Evolutionary conservation across 306 rosid species (phyloP), one percentile per base, ranked within the genome.

Genomic region (Canavalia gladiata): DNA sequence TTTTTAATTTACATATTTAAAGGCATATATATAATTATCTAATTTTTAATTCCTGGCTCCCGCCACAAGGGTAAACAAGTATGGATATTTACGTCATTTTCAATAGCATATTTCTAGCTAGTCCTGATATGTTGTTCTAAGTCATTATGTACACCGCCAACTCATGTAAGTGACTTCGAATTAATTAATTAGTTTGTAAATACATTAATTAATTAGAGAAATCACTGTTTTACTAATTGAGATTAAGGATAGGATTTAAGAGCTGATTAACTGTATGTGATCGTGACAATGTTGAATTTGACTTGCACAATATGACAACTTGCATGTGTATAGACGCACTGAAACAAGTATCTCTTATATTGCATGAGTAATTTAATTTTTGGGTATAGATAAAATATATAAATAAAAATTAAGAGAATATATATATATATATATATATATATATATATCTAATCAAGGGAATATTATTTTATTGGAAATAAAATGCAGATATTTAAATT

Each of bases 221-320:
- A n/a, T 50, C 2, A 0, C 6, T 43, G 1, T 37, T 25, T 39
- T 29, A 8, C 65, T 57, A 8, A 57, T 9, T 30, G 5, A 3
- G 18, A 59, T 37, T 47, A 41, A 52, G 51, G 75, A 81, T 81
- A 81, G 31, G 39, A 45, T 33, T 75, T 0, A 52, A 18, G 12
- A 1, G 34, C 33, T 34, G 37, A 37, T 60, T 33, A 52, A 63
- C 58, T 81, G 49, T 45, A n/a, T 42, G 37, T 72, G 84, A 51
- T 31, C 18, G n/a, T 52, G 69, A 73, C 68, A 51, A 63, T 52
- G 28, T 66, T 49, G 35, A 18, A 58, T 72, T 74, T 43, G 28
- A 31, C 8, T 62, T 51, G 37, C n/a, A 47, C 59, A 18, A 0
- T 54, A n/a, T 18, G 25, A 18, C 31, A 18, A 18, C 59, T 18